A percentile compares a stretch with the other conserved stretches of the same genome.
These are phyloP conservation scores for Sarocladium kiliense DNA, from an alignment of 2,329 filamentous ascomycete genomes.

Conservation along the genomic window DNA sequence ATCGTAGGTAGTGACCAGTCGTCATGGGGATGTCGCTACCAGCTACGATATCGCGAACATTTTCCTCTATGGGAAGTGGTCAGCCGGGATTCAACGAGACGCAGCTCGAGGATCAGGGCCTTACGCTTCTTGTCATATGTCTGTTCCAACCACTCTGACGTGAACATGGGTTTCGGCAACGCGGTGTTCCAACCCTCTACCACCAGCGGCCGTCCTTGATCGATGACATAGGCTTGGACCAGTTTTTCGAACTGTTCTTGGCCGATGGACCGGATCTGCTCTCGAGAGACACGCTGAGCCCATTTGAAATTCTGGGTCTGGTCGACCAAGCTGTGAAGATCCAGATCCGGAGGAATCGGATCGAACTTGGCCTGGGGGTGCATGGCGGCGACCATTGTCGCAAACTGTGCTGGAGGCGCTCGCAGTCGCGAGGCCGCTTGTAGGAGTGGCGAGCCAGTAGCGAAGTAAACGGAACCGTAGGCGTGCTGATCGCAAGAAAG, in stretches of 20 bases:
- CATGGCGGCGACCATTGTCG: conserved; percentile 37
- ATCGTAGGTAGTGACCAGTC: conserved; percentile 83
- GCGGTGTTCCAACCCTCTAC: conserved; percentile 81
- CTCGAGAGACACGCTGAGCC: conserved; percentile 72
- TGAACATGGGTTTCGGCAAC: conserved; percentile 75
- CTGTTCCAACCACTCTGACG: conserved; percentile 70
- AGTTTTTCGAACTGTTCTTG: conserved; percentile 80
- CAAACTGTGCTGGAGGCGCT: background rate
- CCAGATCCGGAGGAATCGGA: conserved; percentile 80
- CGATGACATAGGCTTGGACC: conserved; percentile 75
- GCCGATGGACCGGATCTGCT: conserved; percentile 73
- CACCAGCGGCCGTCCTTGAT: conserved; percentile 80
- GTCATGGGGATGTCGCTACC: conserved; percentile 77
- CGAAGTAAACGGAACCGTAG: no score
- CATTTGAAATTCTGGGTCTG: conserved; percentile 80
- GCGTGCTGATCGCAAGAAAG: no score
- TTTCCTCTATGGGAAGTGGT: conserved; percentile 57
- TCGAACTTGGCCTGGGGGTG: conserved; percentile 87
- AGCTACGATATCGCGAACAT: conserved; percentile 72
- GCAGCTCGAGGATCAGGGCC: conserved; percentile 19
- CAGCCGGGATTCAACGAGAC: background rate
- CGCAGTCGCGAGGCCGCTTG: background rate
- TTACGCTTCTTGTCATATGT: conserved; percentile 75
- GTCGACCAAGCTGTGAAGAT: conserved; percentile 71
- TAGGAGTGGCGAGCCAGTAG: background rate